These are phyloP conservation scores for Lobosporangium transversale DNA, from an alignment of 192 early-diverging fungal species.

Conservation along the genomic window DNA sequence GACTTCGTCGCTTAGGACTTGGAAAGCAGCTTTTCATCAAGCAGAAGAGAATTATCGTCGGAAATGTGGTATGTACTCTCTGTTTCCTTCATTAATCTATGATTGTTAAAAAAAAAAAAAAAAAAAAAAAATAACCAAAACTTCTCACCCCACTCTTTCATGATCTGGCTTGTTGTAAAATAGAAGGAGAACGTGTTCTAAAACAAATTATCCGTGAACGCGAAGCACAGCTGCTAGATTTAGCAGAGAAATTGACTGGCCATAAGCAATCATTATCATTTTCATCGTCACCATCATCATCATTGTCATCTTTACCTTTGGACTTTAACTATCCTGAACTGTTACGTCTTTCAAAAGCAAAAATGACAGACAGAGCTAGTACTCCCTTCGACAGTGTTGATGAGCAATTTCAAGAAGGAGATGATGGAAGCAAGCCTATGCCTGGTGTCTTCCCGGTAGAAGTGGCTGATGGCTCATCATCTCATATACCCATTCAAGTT, in stretches of 20 bases:
- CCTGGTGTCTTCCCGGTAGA: constrained; percentile 15
- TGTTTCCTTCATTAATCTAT: no score
- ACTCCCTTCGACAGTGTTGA: not conserved
- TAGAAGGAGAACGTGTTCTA: constrained; percentile 36
- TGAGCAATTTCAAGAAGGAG: no score
- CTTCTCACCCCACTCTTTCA: not conserved
- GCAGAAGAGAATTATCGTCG: constrained; percentile 48
- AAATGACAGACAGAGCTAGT: not conserved
- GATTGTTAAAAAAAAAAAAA: no score
- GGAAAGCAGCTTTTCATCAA: constrained; percentile 36
- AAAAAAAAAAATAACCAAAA: no score
- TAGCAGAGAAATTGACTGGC: constrained; percentile 25
- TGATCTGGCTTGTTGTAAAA: not conserved
- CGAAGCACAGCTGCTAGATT: constrained; percentile 21
- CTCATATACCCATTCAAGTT: not conserved
- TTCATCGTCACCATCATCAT: no score
- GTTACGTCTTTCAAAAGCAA: no score
- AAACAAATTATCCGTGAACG: constrained; percentile 38
- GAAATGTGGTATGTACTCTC: constrained; percentile 42
- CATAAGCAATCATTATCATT: no score
- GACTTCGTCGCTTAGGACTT: constrained; percentile 25
- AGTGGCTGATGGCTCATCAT: not conserved
- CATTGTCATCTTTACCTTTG: no score
- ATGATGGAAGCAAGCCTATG: not conserved
- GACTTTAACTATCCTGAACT: no score